phyloP scores from a whole-genome alignment of 371 early-diverging fungal genomes.

The Mortierella sp. region DNA sequence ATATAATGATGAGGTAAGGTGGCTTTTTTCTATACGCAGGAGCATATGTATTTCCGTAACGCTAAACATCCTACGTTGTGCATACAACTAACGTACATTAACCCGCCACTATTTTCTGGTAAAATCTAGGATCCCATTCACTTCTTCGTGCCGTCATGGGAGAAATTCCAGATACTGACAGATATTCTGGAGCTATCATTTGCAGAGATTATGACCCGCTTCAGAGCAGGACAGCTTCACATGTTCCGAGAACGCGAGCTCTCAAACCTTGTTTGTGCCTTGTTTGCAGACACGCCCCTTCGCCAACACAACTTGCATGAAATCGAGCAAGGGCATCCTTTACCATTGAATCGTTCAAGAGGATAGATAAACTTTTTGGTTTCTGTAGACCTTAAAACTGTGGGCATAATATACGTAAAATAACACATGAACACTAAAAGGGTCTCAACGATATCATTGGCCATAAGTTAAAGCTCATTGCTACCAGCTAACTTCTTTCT shows the following conservation, averaged over 20 bases:
- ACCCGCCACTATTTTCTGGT: neutral
- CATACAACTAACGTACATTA: too few relatives aligned
- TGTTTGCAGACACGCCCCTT: slow-evolving; percentile 81
- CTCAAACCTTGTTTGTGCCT: slow-evolving; percentile 66
- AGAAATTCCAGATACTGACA: slow-evolving; percentile 69
- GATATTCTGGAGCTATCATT: slow-evolving; percentile 77
- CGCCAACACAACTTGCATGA: slow-evolving; percentile 74
- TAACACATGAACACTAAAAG: too few relatives aligned
- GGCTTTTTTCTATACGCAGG: neutral
- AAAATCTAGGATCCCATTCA: slow-evolving; percentile 52
- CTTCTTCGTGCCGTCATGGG: slow-evolving; percentile 62
- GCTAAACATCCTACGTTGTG: neutral
- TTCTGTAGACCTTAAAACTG: neutral
- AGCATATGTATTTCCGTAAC: too few relatives aligned
- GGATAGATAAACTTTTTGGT: neutral
- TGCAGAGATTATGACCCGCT: slow-evolving; percentile 77
- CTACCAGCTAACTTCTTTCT: too few relatives aligned
- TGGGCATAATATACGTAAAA: too few relatives aligned
- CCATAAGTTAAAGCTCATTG: too few relatives aligned
- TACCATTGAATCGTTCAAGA: slow-evolving; percentile 10
- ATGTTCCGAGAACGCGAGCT: slow-evolving; percentile 73
- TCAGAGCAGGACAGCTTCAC: slow-evolving; percentile 65
- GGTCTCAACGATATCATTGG: too few relatives aligned
- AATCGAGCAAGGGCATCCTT: slow-evolving; percentile 61
- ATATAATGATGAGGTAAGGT: slow-evolving; percentile 48